Evolutionary conservation across 192 early-diverging fungal genomes (phyloP), one percentile per base, ranked within the genome.

Genomic region (Diversispora epigaea): DNA sequence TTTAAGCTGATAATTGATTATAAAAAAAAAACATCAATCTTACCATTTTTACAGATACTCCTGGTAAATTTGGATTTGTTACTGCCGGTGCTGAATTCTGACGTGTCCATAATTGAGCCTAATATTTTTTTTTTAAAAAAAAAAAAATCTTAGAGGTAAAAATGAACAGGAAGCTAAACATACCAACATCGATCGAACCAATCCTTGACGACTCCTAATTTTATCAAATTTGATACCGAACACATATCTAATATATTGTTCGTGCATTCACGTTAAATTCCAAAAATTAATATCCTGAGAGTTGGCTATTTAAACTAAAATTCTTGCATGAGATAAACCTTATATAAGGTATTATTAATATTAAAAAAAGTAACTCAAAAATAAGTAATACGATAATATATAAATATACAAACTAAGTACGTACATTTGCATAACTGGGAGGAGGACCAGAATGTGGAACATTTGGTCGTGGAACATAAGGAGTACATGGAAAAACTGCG

Each of bases 101-200:
- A 1, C n/a, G n/a, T n/a, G n/a, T n/a, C n/a, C n/a, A n/a, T n/a
- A n/a, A n/a, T n/a, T n/a, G n/a, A n/a, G n/a, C 64, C 25, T 32
- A n/a, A 60, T 60, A 60, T 22, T 32, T 60, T 60, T 60, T n/a
- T 32, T 32, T 60, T 10, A 60, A 22, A 60, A 22, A n/a, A 60
- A 60, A 60, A 60, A 12, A 39, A 62, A 15, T n/a, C n/a, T n/a
- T n/a, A n/a, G n/a, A n/a, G n/a, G n/a, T n/a, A n/a, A n/a, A n/a
- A n/a, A n/a, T n/a, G n/a, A n/a, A n/a, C n/a, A n/a, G n/a, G n/a
- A n/a, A n/a, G n/a, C n/a, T n/a, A n/a, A n/a, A n/a, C n/a, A 57
- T 71, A 71, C 54, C 50, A 71, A 32, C 55, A 71, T 71, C 44
- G 49, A 39, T 25, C 45, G 67, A 68, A n/a, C n/a, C n/a, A n/a